Conservation (phyloP, 345 rosid species). For the Camelina sativa region DNA sequence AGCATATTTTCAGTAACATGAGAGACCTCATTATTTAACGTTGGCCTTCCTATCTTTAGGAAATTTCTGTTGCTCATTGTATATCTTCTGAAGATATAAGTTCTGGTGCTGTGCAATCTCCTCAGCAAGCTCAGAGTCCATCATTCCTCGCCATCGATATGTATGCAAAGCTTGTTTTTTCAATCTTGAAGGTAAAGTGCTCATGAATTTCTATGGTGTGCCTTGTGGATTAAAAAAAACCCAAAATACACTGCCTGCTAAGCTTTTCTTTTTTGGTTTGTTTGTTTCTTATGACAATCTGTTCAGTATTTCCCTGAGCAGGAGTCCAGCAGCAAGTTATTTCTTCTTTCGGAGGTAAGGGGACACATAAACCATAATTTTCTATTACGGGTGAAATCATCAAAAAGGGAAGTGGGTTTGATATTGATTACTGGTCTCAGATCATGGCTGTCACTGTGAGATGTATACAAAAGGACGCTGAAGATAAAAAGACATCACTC, state of each 20-base stretch:
- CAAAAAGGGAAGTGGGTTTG: constrained; percentile 8
- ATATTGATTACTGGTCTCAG: constrained; percentile 49
- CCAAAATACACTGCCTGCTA: constrained; percentile 45
- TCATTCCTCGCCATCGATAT: constrained; percentile 87
- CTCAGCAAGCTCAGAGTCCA: constrained; percentile 72
- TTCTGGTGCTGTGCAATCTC: constrained; percentile 61
- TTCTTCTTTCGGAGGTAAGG: constrained; percentile 74
- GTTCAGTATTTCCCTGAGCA: constrained; percentile 68
- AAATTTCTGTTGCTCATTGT: constrained; percentile 86
- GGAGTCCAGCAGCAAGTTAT: constrained; percentile 64
- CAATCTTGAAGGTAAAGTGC: constrained; percentile 67
- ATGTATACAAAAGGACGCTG: constrained; percentile 82
- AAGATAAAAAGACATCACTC: constrained; percentile 77
- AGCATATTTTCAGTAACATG: not conserved
- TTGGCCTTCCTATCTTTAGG: constrained; percentile 50
- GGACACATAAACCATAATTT: not conserved
- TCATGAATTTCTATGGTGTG: constrained; percentile 39
- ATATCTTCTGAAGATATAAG: constrained; percentile 69
- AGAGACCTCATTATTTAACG: constrained; percentile 11
- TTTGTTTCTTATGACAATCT: constrained; percentile 4
- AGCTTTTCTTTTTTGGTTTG: constrained; percentile 12
- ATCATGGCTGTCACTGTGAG: constrained; percentile 72
- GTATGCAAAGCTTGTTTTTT: constrained; percentile 79
- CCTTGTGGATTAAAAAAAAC: not conserved
- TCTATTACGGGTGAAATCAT: not conserved